phyloP scores from a whole-genome alignment of 202 grass and related monocot genomes.

The Saccharum hybrid region DNA sequence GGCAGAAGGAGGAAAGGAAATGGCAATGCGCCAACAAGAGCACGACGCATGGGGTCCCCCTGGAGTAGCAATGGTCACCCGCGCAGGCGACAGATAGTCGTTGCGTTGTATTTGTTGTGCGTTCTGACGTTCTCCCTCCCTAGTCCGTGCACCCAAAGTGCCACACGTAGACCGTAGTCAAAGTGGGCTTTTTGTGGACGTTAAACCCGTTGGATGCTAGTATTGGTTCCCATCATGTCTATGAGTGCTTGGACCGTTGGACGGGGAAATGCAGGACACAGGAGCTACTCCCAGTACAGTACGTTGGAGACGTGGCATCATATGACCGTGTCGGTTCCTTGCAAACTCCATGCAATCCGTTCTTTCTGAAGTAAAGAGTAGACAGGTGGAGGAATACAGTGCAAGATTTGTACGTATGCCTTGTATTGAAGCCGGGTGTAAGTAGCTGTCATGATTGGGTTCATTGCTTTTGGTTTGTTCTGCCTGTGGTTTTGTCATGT shows the following conservation, averaged over 20 bases:
- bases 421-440: too few relatives aligned
- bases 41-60: not conserved
- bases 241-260: too few relatives aligned
- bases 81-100: too few relatives aligned
- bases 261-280: too few relatives aligned
- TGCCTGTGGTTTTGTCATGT: not conserved
- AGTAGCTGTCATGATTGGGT: not conserved
- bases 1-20: not conserved
- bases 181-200: not conserved
- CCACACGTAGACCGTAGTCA: not conserved
- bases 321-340: too few relatives aligned
- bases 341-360: too few relatives aligned
- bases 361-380: too few relatives aligned
- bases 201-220: not conserved
- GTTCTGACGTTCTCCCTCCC: not conserved
- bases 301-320: too few relatives aligned
- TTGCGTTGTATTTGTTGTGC: not conserved
- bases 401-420: not conserved
- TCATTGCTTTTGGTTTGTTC: not conserved
- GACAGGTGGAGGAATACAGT: too few relatives aligned
- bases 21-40: not conserved
- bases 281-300: too few relatives aligned
- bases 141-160: not conserved
- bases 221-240: not conserved
- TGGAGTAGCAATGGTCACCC: not conserved